Base-by-base conservation (phyloP, 768 basidiomycete species). In the Amanita polypyramis region DNA sequence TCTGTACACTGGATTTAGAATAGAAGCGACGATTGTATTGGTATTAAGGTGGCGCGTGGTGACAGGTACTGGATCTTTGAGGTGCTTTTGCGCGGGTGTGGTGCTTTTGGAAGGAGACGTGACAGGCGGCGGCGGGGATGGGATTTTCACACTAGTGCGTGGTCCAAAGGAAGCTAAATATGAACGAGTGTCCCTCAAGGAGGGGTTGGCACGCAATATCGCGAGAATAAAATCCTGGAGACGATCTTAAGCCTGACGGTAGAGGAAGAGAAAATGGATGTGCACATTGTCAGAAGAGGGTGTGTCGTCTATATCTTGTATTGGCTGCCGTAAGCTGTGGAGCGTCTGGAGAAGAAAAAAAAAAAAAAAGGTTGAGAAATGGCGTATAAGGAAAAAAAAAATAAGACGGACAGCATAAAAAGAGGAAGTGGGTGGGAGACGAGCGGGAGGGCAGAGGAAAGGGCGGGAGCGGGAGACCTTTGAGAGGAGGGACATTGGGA, bases 161-260 rank as follows among this genome's bases (percentile, higher is more conserved):
- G 80, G 77, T 5, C 87, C 87, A 62, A 99, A 98, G n/a, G 83
- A 89, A 23, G 82, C 85, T 8, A 96, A 75, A 63, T 96, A 99
- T 1, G 84, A 85, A 45, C 82, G 82, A 23, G 93, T 85, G 61
- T 99, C 96, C 54, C 96, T 74, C 45, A 84, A 64, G 1, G 95
- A 97, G 10, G 96, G 95, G 52, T 88, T 91, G 23, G 96, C 85
- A 46, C 86, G 83, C 44, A 99, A 73, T 57, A 99, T 87, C 27
- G 94, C 96, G 48, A 98, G 68, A 59, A 99, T 93, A 59, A 99
- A 94, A 62, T 98, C 96, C 92, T 98, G 62, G 43, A 49, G 47
- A 47, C 56, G 51, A 53, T 32, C 43, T 40, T 47, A 49, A 42
- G 50, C 14, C 53, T 32, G 43, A 6, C 17, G 41, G 45, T 45